phyloP scores from a whole-genome alignment of 2,329 filamentous ascomycete genomes.

The Trichophyton verrucosum region DNA sequence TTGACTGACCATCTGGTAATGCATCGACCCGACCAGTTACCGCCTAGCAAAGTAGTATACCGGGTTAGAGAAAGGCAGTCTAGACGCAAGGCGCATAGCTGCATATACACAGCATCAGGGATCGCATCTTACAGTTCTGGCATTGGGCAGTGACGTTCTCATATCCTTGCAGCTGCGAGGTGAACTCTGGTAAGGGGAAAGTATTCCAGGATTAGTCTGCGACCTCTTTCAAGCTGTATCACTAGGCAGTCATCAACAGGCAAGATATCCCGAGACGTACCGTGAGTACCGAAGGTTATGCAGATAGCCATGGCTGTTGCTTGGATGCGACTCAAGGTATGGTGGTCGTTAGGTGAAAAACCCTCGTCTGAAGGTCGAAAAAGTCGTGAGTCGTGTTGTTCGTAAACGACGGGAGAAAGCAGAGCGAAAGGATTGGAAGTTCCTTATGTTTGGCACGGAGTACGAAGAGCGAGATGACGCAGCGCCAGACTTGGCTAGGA shows the following conservation, averaged over 20 bases:
- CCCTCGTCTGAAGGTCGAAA: neutral
- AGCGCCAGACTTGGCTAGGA: neutral
- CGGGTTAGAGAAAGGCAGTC: neutral
- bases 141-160: conserved; percentile 27
- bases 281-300: conserved; percentile 21
- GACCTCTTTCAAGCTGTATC: neutral
- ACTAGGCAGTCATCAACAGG: neutral
- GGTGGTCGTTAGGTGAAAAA: no score
- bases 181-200: conserved; percentile 20
- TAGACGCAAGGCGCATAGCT: neutral
- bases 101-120: neutral
- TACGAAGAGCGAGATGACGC: neutral
- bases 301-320: conserved; percentile 17
- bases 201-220: neutral
- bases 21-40: conserved; percentile 26
- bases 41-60: conserved; percentile 13
- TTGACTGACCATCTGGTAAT: conserved; percentile 21
- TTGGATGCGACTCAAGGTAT: neutral
- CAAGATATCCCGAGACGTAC: conserved; percentile 7
- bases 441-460: neutral
- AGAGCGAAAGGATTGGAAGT: neutral
- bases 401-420: neutral
- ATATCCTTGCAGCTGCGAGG: conserved; percentile 22
- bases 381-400: neutral
- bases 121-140: conserved; percentile 20